Evolutionary conservation across 1,284 basidiomycete species (phyloP).

Genomic region (Schizophyllum commune): DNA sequence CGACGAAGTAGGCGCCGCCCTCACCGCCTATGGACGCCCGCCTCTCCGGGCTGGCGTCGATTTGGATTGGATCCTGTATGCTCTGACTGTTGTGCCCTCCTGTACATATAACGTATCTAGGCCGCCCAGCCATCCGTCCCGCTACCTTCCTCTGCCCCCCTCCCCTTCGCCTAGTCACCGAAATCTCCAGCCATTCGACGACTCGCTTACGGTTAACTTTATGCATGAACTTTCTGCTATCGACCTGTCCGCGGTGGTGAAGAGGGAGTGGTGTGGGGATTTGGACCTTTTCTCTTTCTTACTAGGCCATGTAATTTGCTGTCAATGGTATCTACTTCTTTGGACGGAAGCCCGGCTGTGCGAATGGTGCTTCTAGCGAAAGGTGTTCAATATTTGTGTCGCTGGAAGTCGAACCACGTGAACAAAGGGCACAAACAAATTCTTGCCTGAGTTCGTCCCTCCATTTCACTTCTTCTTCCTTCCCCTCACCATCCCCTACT

Average conservation of each 20-base stretch:
- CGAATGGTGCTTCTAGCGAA: too few species aligned
- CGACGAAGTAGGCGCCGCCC: constrained; percentile 38
- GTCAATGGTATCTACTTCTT: background rate
- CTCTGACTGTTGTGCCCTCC: background rate
- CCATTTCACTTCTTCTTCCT: too few species aligned
- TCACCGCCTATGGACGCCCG: background rate
- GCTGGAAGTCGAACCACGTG: too few species aligned
- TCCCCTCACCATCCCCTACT: too few species aligned
- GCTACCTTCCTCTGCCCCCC: background rate
- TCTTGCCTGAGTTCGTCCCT: too few species aligned
- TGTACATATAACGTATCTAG: background rate
- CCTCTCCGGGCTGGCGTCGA: background rate
- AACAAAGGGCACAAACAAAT: too few species aligned
- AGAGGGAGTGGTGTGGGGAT: background rate
- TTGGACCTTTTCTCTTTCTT: background rate
- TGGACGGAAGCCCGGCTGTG: background rate
- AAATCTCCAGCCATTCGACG: too few species aligned
- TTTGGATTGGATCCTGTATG: background rate
- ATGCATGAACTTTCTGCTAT: background rate
- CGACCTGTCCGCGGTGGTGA: background rate
- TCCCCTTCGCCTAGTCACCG: background rate
- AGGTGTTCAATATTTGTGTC: too few species aligned
- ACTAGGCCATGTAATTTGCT: background rate
- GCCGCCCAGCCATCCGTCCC: background rate
- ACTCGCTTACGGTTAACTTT: background rate